Percentiles rank a stretch among this genome's conserved stretches.
phyloP scores from a whole-genome alignment of 805 yeast species.

The Candida ponderosae region DNA sequence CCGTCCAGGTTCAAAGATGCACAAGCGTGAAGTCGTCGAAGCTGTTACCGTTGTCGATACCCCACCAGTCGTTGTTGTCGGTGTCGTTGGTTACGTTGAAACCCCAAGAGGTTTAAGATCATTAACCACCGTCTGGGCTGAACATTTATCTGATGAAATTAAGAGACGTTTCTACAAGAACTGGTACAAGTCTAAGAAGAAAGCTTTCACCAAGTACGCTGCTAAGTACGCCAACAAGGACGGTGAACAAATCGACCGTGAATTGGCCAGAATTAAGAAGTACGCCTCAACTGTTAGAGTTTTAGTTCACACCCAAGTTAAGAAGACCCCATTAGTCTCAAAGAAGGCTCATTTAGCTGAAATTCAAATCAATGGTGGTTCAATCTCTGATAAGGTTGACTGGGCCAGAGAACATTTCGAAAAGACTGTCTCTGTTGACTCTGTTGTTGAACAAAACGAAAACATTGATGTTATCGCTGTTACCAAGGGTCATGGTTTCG shows the following conservation, averaged over 20 bases:
- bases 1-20: conserved; percentile 99
- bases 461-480: conserved; percentile 98
- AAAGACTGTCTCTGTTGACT: conserved; percentile 93
- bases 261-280: conserved; percentile 97
- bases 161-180: conserved; percentile 99
- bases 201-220: conserved; percentile 99
- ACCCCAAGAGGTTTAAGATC: conserved; percentile 99
- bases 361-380: conserved; percentile 99
- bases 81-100: conserved; percentile 99
- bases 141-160: conserved; percentile 98
- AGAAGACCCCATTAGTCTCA: conserved; percentile 98
- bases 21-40: conserved; percentile 99
- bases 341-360: conserved; percentile 99
- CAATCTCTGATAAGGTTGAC: conserved; percentile 92
- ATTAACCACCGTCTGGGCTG: conserved; percentile 99
- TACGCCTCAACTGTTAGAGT: conserved; percentile 99
- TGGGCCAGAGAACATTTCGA: conserved; percentile 99
- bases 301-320: conserved; percentile 98
- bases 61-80: conserved; percentile 97
- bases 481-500: conserved; percentile 99
- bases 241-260: conserved; percentile 84
- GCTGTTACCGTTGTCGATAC: conserved; percentile 99
- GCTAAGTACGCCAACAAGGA: conserved; percentile 91
- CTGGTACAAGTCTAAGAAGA: conserved; percentile 99
- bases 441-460: conserved; percentile 98